Evolutionary conservation across 2,329 filamentous ascomycete species (phyloP), one percentile per base, ranked within the genome.

Genomic region (Rutstroemia sp.): DNA sequence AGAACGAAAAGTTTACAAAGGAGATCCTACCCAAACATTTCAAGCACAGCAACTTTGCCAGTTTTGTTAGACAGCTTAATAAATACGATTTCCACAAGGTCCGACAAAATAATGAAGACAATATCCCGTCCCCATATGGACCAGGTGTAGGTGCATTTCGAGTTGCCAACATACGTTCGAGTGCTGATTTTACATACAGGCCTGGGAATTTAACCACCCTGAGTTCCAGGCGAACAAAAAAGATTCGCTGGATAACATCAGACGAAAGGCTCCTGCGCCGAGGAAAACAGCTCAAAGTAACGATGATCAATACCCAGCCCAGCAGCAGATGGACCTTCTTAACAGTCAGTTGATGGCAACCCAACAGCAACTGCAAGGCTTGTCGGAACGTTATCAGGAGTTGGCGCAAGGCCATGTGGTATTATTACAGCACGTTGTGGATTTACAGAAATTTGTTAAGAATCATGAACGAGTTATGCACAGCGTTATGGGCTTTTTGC

Each of bases 31-130:
- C 94, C 2, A 96, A 97, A 70, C 91, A 97, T 68, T 99, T 99
- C 78, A 99, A 99, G 73, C 94, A 97, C 74, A 95, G 90, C 80
- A 96, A 96, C 72, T 96, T 96, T 75, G 92, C 92, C 34, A 96
- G 91, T 73, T 96, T 96, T 70, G 92, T 96, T 57, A 87, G 92
- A 49, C 92, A 96, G 71, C 76, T 96, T 57, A 96, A 96, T 76
- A 96, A 96, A 71, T 96, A 95, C 72, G 92, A 96, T 70, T 99
- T 99, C 66, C 94, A 99, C 78, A 99, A 99, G 78, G 92, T 97
- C 61, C 83, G 94, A 62, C 89, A 88, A 68, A 89, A 92, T 67
- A 95, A 90, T 63, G 90, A 95, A 68, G 90, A 95, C 67, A 89
- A 82, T 65, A 87, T 87, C 25, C 82, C 88, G 65, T 90, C 88